Evolutionary conservation across 1,139 yeast genomes (phyloP), one percentile per base, ranked within the genome.

Genomic region (Taiozyma sp.): DNA sequence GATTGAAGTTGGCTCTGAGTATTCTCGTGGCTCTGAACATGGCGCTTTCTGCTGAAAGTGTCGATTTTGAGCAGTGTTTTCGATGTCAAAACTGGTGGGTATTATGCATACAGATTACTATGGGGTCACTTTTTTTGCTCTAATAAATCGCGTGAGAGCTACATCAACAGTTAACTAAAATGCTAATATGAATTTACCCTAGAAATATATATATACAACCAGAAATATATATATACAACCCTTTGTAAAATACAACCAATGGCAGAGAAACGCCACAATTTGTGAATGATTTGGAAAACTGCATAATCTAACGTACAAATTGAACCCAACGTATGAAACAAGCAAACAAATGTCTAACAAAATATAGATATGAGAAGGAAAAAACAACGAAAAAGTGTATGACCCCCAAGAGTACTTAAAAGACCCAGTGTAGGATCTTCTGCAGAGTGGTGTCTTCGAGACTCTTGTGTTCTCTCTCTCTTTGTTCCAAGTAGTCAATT

Each of bases 401-500:
- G 19, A 19, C 19, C 19, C 19, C 19, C 19, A 19, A 19, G 19
- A 19, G 19, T 19, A 19, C 19, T 41, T 38, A 52, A 23, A 51
- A 53, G 43, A 53, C 51, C 46, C 46, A 48, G 41, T 48, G 23
- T 50, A 50, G 45, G n/a, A 47, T 22, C 10, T 23, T 43, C 16
- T 43, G 39, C 34, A 47, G 47, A 36, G 32, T 24, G 12, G 46
- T 30, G 9, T 47, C 41, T 19, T 8, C 22, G 4, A 39, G 43
- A 9, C 46, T 30, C 42, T 50, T 50, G 28, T 51, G 47, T 34
- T 42, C 39, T 23, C 45, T 39, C 16, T 75, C 65, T 19, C 36
- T 39, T 39, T 54, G 54, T 10, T 51, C 57, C 24, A 69, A 64
- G 46, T 59, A 54, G 8, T 59, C 43, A 19, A 48, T 34, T 61